These are phyloP conservation scores for Trichophyton simii DNA, from an alignment of 2,329 filamentous ascomycete genomes.

Conservation along the genomic window DNA sequence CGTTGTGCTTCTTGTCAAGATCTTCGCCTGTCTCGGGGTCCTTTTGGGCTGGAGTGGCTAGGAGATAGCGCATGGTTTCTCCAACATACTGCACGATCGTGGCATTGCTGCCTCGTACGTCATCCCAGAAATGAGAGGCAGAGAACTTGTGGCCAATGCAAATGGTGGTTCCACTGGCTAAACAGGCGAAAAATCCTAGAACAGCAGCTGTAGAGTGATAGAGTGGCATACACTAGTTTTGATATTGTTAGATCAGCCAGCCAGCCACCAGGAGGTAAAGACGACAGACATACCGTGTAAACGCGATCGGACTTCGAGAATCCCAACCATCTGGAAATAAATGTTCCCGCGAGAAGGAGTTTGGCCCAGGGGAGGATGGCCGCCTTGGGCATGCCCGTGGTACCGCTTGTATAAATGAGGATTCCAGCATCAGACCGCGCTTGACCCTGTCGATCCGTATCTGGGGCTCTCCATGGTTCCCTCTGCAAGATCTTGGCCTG, in stretches of 20 bases:
- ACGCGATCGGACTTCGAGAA: conserved; percentile 54
- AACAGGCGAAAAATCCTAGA: conserved; percentile 51
- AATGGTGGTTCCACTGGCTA: conserved; percentile 52
- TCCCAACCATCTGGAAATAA: conserved; percentile 44
- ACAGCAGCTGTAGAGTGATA: conserved; percentile 72
- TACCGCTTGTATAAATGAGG: conserved; percentile 77
- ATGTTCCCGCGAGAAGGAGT: conserved; percentile 40
- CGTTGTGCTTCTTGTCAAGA: conserved; percentile 58
- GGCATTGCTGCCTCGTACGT: conserved; percentile 56
- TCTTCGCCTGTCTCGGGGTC: conserved; percentile 53
- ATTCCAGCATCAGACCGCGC: conserved; percentile 48
- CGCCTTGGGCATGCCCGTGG: conserved; percentile 71
- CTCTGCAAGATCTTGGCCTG: conserved; percentile 43
- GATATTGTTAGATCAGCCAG: not conserved
- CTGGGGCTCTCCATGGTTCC: conserved; percentile 45
- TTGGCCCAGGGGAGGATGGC: conserved; percentile 66
- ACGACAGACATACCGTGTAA: conserved; percentile 49
- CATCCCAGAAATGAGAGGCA: conserved; percentile 61
- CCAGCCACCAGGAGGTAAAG: no score
- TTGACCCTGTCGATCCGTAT: conserved; percentile 43
- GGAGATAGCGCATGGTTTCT: conserved; percentile 71
- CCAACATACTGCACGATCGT: conserved; percentile 80
- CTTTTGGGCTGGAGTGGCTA: conserved; percentile 50
- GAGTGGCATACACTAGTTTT: conserved; percentile 62
- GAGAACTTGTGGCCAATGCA: conserved; percentile 68